Conservation (phyloP, 2,329 filamentous ascomycete genomes). For the Alternaria ventricosa region DNA sequence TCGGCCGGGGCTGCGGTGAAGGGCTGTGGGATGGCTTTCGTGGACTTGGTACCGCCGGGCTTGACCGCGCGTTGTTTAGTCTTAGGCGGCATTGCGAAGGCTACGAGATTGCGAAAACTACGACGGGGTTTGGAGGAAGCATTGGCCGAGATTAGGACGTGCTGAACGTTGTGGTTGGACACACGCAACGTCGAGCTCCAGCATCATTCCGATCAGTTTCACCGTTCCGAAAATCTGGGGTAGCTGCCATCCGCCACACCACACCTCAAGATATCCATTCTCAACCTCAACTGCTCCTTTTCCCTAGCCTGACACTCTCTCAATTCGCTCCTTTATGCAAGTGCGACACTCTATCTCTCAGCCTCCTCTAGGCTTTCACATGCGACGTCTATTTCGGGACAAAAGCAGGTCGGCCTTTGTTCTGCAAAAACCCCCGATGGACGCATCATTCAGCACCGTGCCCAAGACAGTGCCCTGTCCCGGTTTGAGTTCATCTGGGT, state of each 20-base stretch:
- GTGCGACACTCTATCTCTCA: neutral
- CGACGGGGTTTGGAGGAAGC: neutral
- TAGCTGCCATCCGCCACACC: neutral
- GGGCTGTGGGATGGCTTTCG: constrained; percentile 48
- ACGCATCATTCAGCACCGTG: constrained; percentile 14
- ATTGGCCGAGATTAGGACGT: constrained; percentile 1
- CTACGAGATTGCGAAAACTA: neutral
- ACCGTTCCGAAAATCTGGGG: constrained; percentile 13
- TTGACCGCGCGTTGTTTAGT: constrained; percentile 25
- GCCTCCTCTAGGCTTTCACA: neutral
- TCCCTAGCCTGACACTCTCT: neutral
- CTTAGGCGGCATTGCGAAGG: constrained; percentile 28
- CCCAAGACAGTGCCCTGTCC: neutral
- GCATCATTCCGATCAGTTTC: constrained; percentile 13
- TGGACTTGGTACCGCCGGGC: constrained; percentile 2
- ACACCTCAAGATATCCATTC: neutral
- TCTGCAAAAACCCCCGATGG: constrained; percentile 6
- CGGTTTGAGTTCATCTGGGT: constrained; percentile 6
- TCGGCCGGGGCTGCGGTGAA: constrained; percentile 71
- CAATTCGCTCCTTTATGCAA: neutral
- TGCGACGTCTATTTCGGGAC: neutral
- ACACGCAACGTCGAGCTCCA: neutral
- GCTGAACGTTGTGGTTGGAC: neutral
- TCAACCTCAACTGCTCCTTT: neutral
- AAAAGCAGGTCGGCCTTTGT: constrained; percentile 1